These are phyloP conservation scores for Picochlorum sp. DNA, from an alignment of 139 green algal species.

Conservation along the genomic window DNA sequence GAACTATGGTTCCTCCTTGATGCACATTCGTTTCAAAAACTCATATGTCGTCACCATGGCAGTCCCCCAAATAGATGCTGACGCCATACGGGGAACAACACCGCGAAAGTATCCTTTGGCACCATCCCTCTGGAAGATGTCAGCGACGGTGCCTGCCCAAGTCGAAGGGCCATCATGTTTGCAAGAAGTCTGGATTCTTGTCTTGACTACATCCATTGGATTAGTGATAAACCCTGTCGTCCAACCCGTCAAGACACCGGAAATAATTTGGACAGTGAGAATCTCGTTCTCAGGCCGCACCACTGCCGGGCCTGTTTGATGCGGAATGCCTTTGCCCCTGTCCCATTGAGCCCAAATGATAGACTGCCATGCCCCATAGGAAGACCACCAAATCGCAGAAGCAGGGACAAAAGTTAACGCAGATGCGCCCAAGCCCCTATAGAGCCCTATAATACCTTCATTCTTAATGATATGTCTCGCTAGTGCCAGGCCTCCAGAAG, in stretches of 20 bases:
- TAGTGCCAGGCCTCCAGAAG: conserved; percentile 43
- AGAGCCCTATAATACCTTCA: conserved; percentile 73
- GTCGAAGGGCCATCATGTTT: conserved; percentile 9
- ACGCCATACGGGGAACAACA: conserved; percentile 62
- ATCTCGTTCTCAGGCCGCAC: conserved; percentile 23
- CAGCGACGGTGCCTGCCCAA: conserved; percentile 2
- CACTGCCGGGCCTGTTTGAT: not conserved
- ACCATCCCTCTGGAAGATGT: conserved; percentile 60
- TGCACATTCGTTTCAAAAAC: conserved; percentile 58
- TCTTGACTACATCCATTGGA: conserved; percentile 79
- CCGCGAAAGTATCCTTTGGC: conserved; percentile 51
- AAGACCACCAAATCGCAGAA: conserved; percentile 67
- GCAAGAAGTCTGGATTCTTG: conserved; percentile 46
- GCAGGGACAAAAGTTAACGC: conserved; percentile 76
- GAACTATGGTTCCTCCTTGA: not conserved
- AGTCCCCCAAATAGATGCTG: conserved; percentile 74
- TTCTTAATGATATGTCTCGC: conserved; percentile 56
- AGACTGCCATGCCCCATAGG: conserved; percentile 74
- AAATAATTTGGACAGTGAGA: conserved; percentile 48
- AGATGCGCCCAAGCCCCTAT: conserved; percentile 75
- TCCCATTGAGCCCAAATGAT: conserved; percentile 60
- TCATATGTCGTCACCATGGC: conserved; percentile 55
- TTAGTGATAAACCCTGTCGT: conserved; percentile 57
- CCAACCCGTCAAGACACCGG: conserved; percentile 50
- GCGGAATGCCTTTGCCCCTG: not conserved